Base-by-base conservation (phyloP, 345 rosid species). In the Brassica nigra region DNA sequence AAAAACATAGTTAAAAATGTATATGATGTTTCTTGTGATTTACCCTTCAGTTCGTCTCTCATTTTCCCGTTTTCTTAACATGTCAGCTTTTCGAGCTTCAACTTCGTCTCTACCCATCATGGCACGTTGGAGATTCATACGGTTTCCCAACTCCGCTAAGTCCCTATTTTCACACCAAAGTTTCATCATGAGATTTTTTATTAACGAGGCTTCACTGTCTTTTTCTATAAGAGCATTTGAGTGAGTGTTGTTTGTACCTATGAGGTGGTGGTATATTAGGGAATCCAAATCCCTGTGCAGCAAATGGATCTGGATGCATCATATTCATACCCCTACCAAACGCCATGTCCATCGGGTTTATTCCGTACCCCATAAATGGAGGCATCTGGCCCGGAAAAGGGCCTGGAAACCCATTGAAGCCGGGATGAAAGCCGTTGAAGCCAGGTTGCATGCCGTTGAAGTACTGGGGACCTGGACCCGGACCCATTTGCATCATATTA, bases 61-160 rank as follows among this genome's bases (percentile, higher is more conserved):
- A 61, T 82, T 89, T 76, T 93, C 98, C 64, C 94, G 91, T 76
- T 88, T 90, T 84, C 97, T 86, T 85, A 93, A 83, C 84, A 93
- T 75, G 82, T 89, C 94, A 81, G 97, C 92, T 87, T 96, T 91
- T 67, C 93, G 86, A 34, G 98, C 97, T 85, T 90, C 95, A 44
- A 88, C 87, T 83, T 95, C 97, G 70, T 93, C 97, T 79, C 98
- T 88, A 76, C 98, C 89, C 99, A 91, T 85, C 73, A 89, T 83
- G n/a, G 97, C 90, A 76, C 93, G 91, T 49, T 86, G 88, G 44
- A 75, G 79, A 85, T 89, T 88, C 95, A 89, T 89, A 29, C 95
- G 93, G 89, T 88, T 91, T 30, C 95, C 95, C 70, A 89, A 86
- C n/a, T 86, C 89, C 4, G 92, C 90, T 16, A 90, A 90, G 87